phyloP scores from a whole-genome alignment of 805 yeast species.

The Suhomyces sp. region DNA sequence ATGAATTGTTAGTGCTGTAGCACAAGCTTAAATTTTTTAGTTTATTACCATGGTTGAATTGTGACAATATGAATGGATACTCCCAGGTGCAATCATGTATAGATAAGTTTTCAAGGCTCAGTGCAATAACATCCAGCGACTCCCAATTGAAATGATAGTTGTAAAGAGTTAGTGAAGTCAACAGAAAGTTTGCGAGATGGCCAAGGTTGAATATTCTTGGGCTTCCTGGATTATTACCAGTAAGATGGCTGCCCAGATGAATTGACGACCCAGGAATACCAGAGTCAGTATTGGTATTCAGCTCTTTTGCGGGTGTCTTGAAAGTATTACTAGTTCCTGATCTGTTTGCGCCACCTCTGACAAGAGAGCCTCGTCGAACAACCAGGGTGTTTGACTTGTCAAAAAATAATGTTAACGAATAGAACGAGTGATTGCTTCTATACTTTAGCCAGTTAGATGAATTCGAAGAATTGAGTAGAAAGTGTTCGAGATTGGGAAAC shows the following conservation, averaged over 20 bases:
- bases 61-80: slow-evolving; percentile 48
- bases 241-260: slow-evolving; percentile 1
- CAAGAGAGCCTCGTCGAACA: slow-evolving; percentile 2
- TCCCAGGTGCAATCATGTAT: slow-evolving; percentile 51
- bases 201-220: slow-evolving; percentile 41
- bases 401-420: slow-evolving; percentile 24
- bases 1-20: slow-evolving; percentile 29
- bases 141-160: slow-evolving; percentile 46
- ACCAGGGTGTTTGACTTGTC: slow-evolving; percentile 17
- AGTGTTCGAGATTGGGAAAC: slow-evolving; percentile 21
- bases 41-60: slow-evolving; percentile 27
- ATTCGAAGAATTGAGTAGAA: slow-evolving; percentile 31
- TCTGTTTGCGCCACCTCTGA: not conserved
- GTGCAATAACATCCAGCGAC: slow-evolving; percentile 12
- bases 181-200: slow-evolving; percentile 40
- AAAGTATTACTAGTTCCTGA: not conserved
- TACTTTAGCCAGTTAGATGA: slow-evolving; percentile 44
- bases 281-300: not conserved
- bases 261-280: not conserved
- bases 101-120: slow-evolving; percentile 24
- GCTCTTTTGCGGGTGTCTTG: not conserved
- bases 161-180: slow-evolving; percentile 33
- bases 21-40: slow-evolving; percentile 22
- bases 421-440: slow-evolving; percentile 19
- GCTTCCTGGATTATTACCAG: slow-evolving; percentile 8